phyloP scores from a whole-genome alignment of 768 basidiomycete species.

The Cyathus striatus region DNA sequence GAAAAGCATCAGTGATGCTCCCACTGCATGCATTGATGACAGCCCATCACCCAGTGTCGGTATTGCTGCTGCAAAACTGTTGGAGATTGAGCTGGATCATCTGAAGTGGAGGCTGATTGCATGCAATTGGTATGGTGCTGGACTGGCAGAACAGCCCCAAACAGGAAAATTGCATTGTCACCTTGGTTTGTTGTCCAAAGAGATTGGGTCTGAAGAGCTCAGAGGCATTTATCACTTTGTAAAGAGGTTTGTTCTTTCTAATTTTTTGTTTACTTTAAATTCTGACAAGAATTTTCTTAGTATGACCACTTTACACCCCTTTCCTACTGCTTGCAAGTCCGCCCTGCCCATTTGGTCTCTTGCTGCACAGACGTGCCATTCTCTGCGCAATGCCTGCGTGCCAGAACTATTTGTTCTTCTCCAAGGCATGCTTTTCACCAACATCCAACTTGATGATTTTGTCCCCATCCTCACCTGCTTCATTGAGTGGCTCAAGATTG shows the following conservation, averaged over 20 bases:
- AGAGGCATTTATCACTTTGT: slow-evolving; percentile 89
- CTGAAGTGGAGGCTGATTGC: slow-evolving; percentile 90
- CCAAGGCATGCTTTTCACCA: slow-evolving; percentile 97
- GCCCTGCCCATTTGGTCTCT: slow-evolving; percentile 85
- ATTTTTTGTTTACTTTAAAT: slow-evolving; percentile 2
- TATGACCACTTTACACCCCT: slow-evolving; percentile 89
- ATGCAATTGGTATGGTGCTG: slow-evolving; percentile 88
- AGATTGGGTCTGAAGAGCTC: slow-evolving; percentile 77
- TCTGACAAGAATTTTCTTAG: slow-evolving; percentile 34
- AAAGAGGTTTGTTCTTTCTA: slow-evolving; percentile 65
- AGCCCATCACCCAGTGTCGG: slow-evolving; percentile 79
- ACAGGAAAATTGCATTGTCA: slow-evolving; percentile 94
- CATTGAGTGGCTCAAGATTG: slow-evolving; percentile 80
- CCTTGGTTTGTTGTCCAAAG: slow-evolving; percentile 80
- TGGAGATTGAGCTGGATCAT: slow-evolving; percentile 87
- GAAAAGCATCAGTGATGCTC: slow-evolving; percentile 44
- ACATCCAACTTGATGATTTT: slow-evolving; percentile 92
- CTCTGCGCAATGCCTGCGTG: slow-evolving; percentile 65
- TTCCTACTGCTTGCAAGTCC: slow-evolving; percentile 83
- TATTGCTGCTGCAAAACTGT: slow-evolving; percentile 69
- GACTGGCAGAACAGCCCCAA: slow-evolving; percentile 87
- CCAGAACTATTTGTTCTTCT: slow-evolving; percentile 86
- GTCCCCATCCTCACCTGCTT: slow-evolving; percentile 74
- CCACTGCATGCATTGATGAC: slow-evolving; percentile 55
- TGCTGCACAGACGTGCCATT: slow-evolving; percentile 65